phyloP scores from a whole-genome alignment of 169 alveolate genomes.

The Theileria equi region DNA sequence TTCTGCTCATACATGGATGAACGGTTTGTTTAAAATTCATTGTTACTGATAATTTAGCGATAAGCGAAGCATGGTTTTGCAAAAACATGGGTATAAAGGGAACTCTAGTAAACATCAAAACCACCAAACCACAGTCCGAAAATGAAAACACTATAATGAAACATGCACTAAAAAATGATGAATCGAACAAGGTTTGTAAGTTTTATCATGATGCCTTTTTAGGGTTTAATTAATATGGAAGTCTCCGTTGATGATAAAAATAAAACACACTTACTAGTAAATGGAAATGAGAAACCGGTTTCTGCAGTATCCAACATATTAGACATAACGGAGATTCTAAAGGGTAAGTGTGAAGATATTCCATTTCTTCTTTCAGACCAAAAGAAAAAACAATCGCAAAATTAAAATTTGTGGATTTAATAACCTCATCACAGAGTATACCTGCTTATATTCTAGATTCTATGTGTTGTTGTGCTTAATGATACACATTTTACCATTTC shows the following conservation, averaged over 20 bases:
- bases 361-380: neutral
- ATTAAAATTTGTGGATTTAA: neutral
- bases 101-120: slow-evolving; percentile 15
- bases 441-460: no score
- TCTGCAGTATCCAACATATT: slow-evolving; percentile 23
- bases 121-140: slow-evolving; percentile 5
- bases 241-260: slow-evolving; percentile 50
- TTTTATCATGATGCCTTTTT: neutral
- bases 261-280: slow-evolving; percentile 51
- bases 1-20: slow-evolving; percentile 62
- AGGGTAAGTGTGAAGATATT: slow-evolving; percentile 1
- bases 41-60: slow-evolving; percentile 8
- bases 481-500: neutral
- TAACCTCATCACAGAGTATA: no score
- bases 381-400: neutral
- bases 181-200: slow-evolving; percentile 4
- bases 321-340: slow-evolving; percentile 16
- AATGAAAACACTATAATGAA: slow-evolving; percentile 11
- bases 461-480: neutral
- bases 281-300: slow-evolving; percentile 57
- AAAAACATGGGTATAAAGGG: slow-evolving; percentile 50
- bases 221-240: slow-evolving; percentile 59
- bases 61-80: slow-evolving; percentile 63
- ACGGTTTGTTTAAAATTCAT: slow-evolving; percentile 8
- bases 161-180: slow-evolving; percentile 47